These are phyloP conservation scores for Piper longum DNA, from an alignment of 164 flowering plant genomes.

Conservation along the genomic window DNA sequence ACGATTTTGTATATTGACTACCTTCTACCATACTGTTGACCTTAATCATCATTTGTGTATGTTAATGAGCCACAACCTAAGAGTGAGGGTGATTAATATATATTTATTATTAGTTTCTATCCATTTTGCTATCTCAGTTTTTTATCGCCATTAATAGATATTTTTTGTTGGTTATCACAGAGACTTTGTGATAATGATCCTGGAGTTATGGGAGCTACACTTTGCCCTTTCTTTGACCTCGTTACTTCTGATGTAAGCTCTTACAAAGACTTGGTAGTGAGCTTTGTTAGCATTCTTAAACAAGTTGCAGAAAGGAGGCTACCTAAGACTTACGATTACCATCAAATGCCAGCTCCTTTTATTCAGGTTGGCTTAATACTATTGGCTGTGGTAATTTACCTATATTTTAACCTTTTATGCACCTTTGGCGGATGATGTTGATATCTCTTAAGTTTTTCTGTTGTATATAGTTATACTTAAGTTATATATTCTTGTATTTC, in stretches of 20 bases:
- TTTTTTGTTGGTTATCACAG: conserved; percentile 27
- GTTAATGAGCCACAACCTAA: too few species aligned
- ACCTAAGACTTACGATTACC: conserved; percentile 91
- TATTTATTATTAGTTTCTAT: too few species aligned
- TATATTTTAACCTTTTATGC: too few species aligned
- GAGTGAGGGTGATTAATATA: too few species aligned
- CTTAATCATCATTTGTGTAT: too few species aligned
- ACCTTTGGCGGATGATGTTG: too few species aligned
- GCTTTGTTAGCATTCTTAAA: conserved; percentile 88
- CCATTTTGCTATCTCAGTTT: neutral
- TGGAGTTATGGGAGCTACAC: conserved; percentile 97
- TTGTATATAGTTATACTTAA: too few species aligned
- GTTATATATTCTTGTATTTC: too few species aligned
- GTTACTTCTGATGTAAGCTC: conserved; percentile 51
- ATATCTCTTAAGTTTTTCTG: too few species aligned
- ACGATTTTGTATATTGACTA: too few species aligned
- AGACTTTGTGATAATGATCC: conserved; percentile 93
- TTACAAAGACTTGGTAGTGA: conserved; percentile 68
- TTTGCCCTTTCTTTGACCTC: conserved; percentile 91
- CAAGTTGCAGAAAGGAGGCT: conserved; percentile 90
- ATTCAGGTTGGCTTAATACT: conserved; percentile 47
- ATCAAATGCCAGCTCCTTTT: conserved; percentile 97
- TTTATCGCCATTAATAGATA: neutral
- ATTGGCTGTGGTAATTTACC: neutral
- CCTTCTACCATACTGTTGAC: too few species aligned